Base-by-base conservation (phyloP, 805 yeast genomes). In the Ogataea pini region DNA sequence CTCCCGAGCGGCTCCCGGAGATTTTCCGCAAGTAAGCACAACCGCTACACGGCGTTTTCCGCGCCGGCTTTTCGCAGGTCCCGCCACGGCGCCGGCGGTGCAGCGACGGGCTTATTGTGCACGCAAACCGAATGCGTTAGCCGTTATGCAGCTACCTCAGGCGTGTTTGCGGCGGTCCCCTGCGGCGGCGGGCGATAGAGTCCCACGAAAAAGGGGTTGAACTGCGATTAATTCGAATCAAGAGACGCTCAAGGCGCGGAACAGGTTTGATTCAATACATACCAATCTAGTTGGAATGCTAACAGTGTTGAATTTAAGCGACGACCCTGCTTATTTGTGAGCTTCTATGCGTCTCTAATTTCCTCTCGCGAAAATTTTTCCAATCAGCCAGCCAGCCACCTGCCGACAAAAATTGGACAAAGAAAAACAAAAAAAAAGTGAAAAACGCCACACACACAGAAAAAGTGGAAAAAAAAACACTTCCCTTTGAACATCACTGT, bases 361-460 rank as follows among this genome's bases (percentile, higher is more conserved):
- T 16, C 20, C 29, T 18, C 44, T 20, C 36, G 36, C 37, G 40
- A 44, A 44, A 36, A 36, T 28, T 44, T 44, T 44, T 44, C 47
- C 47, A 36, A 22, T 44, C 42, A 44, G 47, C 47, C 47, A 36
- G 47, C 47, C 47, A 44, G 47, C 47, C 47, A 44, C 33, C 36
- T 17, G 32, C 40, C 33, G 28, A 18, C 40, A 33, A 16, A 36
- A 19, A 17, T 33, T 31, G 32, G 39, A 42, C 46, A 24, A 25
- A n/a, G 40, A 27, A 27, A 31, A 33, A 43, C 36, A 24, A 44
- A 36, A 44, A 28, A 28, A 42, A 34, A 10, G 12, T 27, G 41
- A 29, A 36, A 44, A 44, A 44, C 42, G 42, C 47, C 42, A 36
- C 41, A 44, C 47, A 36, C 40, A 20, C 27, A 42, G 16, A 22